Evolutionary conservation across 768 basidiomycete species (phyloP), one percentile per base, ranked within the genome.

Genomic region (Russula olivacea): DNA sequence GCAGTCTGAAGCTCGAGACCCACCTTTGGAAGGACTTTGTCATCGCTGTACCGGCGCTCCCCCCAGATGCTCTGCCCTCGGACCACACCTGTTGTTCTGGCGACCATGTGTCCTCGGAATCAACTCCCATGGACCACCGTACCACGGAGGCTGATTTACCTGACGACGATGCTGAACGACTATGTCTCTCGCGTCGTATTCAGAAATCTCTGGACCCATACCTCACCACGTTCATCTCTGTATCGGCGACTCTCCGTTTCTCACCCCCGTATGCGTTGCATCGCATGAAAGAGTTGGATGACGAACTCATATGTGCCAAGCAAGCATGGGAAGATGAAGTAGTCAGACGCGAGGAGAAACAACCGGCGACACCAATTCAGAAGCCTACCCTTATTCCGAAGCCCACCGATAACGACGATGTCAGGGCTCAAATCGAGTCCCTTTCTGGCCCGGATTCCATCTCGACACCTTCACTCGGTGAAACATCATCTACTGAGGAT

Each of bases 11-110:
- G 71, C 80, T 97, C 71, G 96, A 99, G 76, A 92, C 90, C 0
- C 89, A 91, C 70, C 78, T 93, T n/a, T 93, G 91, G 92, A 92
- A 89, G 73, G 90, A 93, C 70, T 89, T 86, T 21, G 83, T 92
- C 60, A 88, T 92, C 63, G 86, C 86, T 0, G 72, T 91, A 28
- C 88, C 89, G 14, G 77, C 81, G 9, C 80, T 91, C 66, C 82
- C 84, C 57, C 69, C 78, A 38, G 83, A 86, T 64, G 89, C 91
- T 8, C 80, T 84, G 12, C 88, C 90, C 25, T 69, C 77, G 3
- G 63, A 78, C 40, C 65, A 64, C 45, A 40, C 55, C 3, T 55
- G 55, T 36, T 61, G 47, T 28, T 36, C 61, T 15, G 55, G 62
- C 21, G 47, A 50, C 9, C 21, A 51, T 47, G 47, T 23, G 17